Evolutionary conservation across 805 yeast genomes (phyloP).

Genomic region (Cyberlindnera misumaiensis): DNA sequence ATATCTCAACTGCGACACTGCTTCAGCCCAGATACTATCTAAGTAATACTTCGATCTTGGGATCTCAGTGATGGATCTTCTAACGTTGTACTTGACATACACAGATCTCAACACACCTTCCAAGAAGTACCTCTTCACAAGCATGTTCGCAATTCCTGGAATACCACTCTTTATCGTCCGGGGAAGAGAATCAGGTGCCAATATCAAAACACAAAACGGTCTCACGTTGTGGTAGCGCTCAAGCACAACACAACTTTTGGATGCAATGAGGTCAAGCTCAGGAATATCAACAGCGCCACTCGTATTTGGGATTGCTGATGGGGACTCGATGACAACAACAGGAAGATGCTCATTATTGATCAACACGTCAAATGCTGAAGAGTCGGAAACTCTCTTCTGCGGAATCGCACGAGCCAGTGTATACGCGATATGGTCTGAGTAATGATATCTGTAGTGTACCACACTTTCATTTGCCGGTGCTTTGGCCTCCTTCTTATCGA

Average conservation of each 20-base stretch:
- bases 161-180: constrained; percentile 81
- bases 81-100: constrained; percentile 72
- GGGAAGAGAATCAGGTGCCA: constrained; percentile 77
- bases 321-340: constrained; percentile 77
- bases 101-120: constrained; percentile 76
- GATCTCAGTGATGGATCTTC: constrained; percentile 54
- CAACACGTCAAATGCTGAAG: constrained; percentile 82
- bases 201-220: constrained; percentile 73
- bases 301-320: constrained; percentile 34
- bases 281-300: constrained; percentile 28
- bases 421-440: constrained; percentile 79
- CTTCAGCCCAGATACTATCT: constrained; percentile 78
- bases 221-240: constrained; percentile 63
- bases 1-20: constrained; percentile 50
- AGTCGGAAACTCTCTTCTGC: constrained; percentile 68
- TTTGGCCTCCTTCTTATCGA: constrained; percentile 38
- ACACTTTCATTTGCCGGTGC: background rate
- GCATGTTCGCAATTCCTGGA: constrained; percentile 86
- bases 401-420: constrained; percentile 72
- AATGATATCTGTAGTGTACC: constrained; percentile 53
- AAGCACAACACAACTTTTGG: constrained; percentile 37
- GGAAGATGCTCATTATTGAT: constrained; percentile 73
- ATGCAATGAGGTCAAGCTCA: constrained; percentile 43
- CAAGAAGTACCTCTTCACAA: constrained; percentile 67
- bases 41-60: constrained; percentile 69